A percentile compares a stretch with the other conserved stretches of the same genome.
Evolutionary conservation across 768 basidiomycete genomes (phyloP).

Genomic region (Termitomyces sp.): DNA sequence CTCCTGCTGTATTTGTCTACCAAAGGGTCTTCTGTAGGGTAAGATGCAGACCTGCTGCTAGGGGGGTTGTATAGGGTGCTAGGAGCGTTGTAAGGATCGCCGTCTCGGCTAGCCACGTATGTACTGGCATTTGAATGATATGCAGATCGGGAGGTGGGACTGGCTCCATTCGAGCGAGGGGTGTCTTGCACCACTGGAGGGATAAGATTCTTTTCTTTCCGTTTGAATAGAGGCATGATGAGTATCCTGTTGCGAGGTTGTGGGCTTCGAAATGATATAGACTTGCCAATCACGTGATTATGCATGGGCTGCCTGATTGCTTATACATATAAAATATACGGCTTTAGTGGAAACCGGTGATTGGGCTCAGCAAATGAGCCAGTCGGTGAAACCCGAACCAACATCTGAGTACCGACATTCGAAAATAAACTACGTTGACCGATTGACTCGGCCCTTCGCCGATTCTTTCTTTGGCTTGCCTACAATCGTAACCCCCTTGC

Average conservation of each 20-base stretch:
- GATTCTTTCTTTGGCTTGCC: constrained; percentile 55
- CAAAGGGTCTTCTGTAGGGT: constrained; percentile 15
- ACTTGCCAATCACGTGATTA: background rate
- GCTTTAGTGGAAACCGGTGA: background rate
- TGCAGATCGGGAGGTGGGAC: constrained; percentile 29
- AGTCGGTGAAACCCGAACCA: background rate
- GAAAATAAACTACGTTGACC: background rate
- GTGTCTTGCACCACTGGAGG: constrained; percentile 49
- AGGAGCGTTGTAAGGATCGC: constrained; percentile 40
- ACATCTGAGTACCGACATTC: background rate
- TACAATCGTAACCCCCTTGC: constrained; percentile 83
- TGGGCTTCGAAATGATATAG: constrained; percentile 3
- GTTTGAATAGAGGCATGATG: constrained; percentile 64
- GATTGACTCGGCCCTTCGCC: constrained; percentile 21
- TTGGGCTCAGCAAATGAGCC: background rate
- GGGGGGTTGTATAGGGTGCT: constrained; percentile 47
- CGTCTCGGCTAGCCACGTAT: constrained; percentile 64
- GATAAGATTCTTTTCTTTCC: constrained; percentile 59
- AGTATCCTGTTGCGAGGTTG: constrained; percentile 10
- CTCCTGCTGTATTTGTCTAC: constrained; percentile 47
- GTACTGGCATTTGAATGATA: constrained; percentile 52
- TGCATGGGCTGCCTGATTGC: background rate
- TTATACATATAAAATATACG: no score
- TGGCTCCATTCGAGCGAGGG: constrained; percentile 25
- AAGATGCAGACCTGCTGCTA: constrained; percentile 14